Evolutionary conservation across 2,329 filamentous ascomycete genomes (phyloP).

Genomic region (Botrytis byssoidea): DNA sequence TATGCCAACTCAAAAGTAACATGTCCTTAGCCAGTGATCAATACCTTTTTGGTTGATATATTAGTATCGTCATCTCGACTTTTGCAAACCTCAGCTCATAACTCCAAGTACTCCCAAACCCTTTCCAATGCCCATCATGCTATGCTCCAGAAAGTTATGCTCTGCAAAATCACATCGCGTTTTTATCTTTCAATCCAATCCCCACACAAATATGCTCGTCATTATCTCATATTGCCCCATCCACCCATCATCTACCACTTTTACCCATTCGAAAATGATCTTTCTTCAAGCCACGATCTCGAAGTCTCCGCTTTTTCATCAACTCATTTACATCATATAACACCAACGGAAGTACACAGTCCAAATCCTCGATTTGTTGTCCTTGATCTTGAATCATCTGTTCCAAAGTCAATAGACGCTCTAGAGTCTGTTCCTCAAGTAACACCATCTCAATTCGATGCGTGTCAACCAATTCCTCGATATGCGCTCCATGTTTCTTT

Average conservation of each 20-base stretch:
- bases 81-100: not conserved
- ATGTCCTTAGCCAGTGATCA: too few relatives aligned
- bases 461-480: constrained; percentile 3
- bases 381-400: not conserved
- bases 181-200: not conserved
- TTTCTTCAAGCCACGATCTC: not conserved
- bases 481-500: not conserved
- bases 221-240: not conserved
- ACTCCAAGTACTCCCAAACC: not conserved
- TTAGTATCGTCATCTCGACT: not conserved
- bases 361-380: constrained; percentile 15
- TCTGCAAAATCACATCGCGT: not conserved
- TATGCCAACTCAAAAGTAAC: not conserved
- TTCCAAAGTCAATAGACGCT: not conserved
- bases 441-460: constrained; percentile 6
- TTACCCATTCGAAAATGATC: not conserved
- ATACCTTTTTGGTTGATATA: not conserved
- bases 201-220: not conserved
- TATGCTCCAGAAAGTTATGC: not conserved
- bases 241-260: not conserved
- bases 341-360: constrained; percentile 5
- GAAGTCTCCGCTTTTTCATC: not conserved
- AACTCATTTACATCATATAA: constrained; percentile 8
- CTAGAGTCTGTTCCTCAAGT: constrained; percentile 10
- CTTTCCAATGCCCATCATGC: not conserved